Base-by-base conservation (phyloP, 2,329 filamentous ascomycete species). In the Stachybotrys elegans region DNA sequence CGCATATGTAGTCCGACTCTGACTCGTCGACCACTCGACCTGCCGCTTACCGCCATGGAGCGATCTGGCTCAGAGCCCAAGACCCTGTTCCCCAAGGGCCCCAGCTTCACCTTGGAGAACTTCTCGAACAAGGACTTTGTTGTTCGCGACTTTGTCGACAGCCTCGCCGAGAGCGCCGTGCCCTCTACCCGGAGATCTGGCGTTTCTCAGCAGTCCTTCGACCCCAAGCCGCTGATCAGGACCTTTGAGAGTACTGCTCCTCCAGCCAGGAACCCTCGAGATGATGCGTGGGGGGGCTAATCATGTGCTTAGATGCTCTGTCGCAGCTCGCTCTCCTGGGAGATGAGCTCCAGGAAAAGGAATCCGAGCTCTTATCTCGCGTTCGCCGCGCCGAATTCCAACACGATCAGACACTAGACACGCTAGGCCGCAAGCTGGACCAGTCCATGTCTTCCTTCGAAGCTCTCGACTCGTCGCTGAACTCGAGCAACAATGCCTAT, bases 141-240 rank as follows among this genome's bases (percentile, higher is more conserved):
- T 51, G 92, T 97, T 53, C 90, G 95, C 59, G 93, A 98, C 70
- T 98, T 98, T 62, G 84, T 98, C 56, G 94, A 98, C 63, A 81
- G 84, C 42, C 82, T 98, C 46, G 93, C 92, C 41, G 91, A 97
- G 51, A 86, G 76, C 54, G 87, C 89, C 19, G 79, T 89, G 27
- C 84, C 88, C n/a, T 73, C 77, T 19, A 87, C 84, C 58, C 87
- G 93, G 43, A 85, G 88, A 47, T 96, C 91, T 13, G 83, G 79
- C 7, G 76, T 79, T 51, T 73, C 71, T 48, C 75, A 72, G 60
- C 75, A 76, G 49, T 69, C 75, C 5, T 98, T 98, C 69, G 93
- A 98, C 59, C 90, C 93, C 1, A 98, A 98, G 68, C 94, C 93
- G 23, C 74, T 98, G 55, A 98, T 98, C 57, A 84, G 93, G 47